These are phyloP conservation scores for Nakazawaea pomicola DNA, from an alignment of 805 yeast species.

Conservation along the genomic window DNA sequence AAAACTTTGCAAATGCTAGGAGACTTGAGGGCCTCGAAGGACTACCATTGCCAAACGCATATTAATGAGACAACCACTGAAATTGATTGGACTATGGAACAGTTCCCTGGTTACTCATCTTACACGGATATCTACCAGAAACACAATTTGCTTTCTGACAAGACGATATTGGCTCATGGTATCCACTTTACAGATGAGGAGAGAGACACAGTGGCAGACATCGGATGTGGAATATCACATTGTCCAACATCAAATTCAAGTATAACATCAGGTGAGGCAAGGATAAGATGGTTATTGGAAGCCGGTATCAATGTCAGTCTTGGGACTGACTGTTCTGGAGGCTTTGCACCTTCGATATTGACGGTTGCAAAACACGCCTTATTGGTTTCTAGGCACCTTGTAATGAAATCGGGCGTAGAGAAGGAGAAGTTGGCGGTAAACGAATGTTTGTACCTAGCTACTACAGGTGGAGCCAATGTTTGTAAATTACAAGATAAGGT, in stretches of 20 bases:
- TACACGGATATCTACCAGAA: conserved; percentile 78
- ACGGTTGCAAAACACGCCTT: conserved; percentile 66
- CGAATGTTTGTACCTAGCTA: conserved; percentile 77
- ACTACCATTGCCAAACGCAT: conserved; percentile 83
- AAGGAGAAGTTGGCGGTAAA: conserved; percentile 49
- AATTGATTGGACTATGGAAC: conserved; percentile 61
- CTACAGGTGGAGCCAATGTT: conserved; percentile 86
- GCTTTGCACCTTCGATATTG: conserved; percentile 61
- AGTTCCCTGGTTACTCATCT: conserved; percentile 65
- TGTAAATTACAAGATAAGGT: conserved; percentile 49
- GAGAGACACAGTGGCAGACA: conserved; percentile 45
- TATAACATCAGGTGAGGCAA: conserved; percentile 86
- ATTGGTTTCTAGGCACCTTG: conserved; percentile 64
- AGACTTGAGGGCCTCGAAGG: conserved; percentile 37
- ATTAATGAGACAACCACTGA: conserved; percentile 78
- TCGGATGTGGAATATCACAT: conserved; percentile 74
- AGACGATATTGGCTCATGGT: conserved; percentile 87
- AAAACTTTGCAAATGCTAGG: conserved; percentile 63
- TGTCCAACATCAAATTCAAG: conserved; percentile 92
- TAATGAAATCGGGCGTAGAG: conserved; percentile 47
- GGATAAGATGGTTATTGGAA: conserved; percentile 63
- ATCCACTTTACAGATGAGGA: conserved; percentile 70
- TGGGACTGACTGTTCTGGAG: conserved; percentile 80
- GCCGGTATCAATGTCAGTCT: conserved; percentile 70
- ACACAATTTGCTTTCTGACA: conserved; percentile 51